These are phyloP conservation scores for Mariannaea elegans DNA, from an alignment of 2,329 filamentous ascomycete species.

Conservation along the genomic window DNA sequence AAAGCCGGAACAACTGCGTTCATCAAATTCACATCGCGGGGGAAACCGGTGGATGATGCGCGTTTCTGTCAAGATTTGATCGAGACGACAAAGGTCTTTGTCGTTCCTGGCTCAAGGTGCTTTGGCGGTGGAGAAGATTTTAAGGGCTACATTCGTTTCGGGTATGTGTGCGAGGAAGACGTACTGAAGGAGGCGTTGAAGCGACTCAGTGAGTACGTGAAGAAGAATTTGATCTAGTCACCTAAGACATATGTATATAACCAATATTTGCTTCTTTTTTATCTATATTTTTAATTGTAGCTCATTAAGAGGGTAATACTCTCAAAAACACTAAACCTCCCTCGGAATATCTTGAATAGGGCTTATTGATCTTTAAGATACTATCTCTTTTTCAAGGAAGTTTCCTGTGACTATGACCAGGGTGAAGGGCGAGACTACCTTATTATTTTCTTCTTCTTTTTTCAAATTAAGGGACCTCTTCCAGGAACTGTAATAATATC, in stretches of 20 bases:
- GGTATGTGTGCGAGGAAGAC: conserved; percentile 75
- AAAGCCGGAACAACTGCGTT: conserved; percentile 84
- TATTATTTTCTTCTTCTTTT: not conserved
- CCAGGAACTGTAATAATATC: conserved; percentile 10
- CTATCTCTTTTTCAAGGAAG: too few species aligned
- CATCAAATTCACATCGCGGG: conserved; percentile 71
- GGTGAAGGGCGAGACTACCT: too few species aligned
- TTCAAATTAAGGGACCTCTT: not conserved
- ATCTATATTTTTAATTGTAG: too few species aligned
- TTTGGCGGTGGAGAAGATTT: conserved; percentile 76
- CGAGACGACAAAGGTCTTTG: conserved; percentile 74
- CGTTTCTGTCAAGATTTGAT: conserved; percentile 75
- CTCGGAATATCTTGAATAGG: too few species aligned
- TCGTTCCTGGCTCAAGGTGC: conserved; percentile 76
- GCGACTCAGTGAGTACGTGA: not conserved
- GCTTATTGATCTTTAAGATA: too few species aligned
- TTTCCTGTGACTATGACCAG: too few species aligned
- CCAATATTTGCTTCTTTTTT: too few species aligned
- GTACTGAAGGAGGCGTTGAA: conserved; percentile 71
- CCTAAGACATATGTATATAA: too few species aligned
- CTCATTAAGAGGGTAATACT: too few species aligned
- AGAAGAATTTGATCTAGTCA: not conserved
- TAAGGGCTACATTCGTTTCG: conserved; percentile 78
- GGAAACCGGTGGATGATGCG: conserved; percentile 73
- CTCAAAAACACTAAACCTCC: too few species aligned